These are phyloP conservation scores for Candida germanica DNA, from an alignment of 805 yeast genomes.

Conservation along the genomic window DNA sequence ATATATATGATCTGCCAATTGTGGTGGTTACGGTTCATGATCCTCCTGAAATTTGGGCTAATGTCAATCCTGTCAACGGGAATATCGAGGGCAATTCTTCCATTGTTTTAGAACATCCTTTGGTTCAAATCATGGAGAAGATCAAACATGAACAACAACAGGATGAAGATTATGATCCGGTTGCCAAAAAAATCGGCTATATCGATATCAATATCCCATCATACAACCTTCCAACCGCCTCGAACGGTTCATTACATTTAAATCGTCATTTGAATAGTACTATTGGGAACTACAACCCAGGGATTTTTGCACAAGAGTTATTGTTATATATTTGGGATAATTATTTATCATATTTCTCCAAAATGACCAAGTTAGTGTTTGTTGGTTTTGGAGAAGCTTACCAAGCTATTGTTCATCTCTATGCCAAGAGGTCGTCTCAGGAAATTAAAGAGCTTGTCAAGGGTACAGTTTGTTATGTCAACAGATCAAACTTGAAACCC, in stretches of 20 bases:
- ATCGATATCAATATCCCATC: constrained; percentile 83
- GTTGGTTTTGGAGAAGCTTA: constrained; percentile 90
- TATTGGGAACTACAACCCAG: constrained; percentile 50
- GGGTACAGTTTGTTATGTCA: constrained; percentile 69
- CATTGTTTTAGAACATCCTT: constrained; percentile 70
- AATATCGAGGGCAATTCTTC: constrained; percentile 69
- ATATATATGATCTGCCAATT: constrained; percentile 60
- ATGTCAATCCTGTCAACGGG: constrained; percentile 76
- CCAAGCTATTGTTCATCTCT: constrained; percentile 79
- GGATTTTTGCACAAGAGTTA: constrained; percentile 72
- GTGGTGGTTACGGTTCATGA: constrained; percentile 78
- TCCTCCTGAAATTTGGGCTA: constrained; percentile 91
- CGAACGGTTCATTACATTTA: constrained; percentile 24
- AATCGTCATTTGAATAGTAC: constrained; percentile 12
- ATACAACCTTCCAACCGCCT: constrained; percentile 31
- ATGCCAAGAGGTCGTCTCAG: constrained; percentile 68
- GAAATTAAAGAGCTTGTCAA: constrained; percentile 59
- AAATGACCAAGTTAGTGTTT: constrained; percentile 67
- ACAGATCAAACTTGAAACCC: constrained; percentile 66
- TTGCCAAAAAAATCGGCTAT: constrained; percentile 52
- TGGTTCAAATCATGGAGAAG: constrained; percentile 55
- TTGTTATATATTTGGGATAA: constrained; percentile 87
- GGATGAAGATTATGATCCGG: constrained; percentile 13
- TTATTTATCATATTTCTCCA: constrained; percentile 67
- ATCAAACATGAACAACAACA: constrained; percentile 37